Percentiles rank a stretch among this genome's conserved stretches.
Conservation (phyloP, 2,329 filamentous ascomycete genomes). For the Metarhizium humberi region DNA sequence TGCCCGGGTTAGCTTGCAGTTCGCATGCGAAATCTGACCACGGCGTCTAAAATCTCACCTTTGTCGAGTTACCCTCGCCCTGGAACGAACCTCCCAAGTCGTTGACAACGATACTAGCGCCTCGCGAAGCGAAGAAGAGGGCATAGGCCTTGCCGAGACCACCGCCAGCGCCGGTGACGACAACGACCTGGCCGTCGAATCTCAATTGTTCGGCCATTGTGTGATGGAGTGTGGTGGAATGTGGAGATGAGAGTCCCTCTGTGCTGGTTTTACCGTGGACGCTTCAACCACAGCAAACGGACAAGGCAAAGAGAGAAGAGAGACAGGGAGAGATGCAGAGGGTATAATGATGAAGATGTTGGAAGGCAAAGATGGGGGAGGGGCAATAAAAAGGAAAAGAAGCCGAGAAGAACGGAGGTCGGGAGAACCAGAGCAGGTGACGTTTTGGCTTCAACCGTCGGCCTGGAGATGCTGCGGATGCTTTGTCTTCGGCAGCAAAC, state of each 20-base stretch:
- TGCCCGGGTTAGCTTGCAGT: conserved; percentile 2
- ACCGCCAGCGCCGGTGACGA: conserved; percentile 74
- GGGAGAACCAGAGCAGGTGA: conserved; percentile 2
- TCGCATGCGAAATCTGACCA: conserved; percentile 5
- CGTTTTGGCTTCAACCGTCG: neutral
- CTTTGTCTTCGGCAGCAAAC: neutral
- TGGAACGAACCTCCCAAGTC: conserved; percentile 90
- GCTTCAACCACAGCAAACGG: conserved; percentile 1
- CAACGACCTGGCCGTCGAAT: conserved; percentile 76
- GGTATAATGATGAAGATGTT: conserved; percentile 2
- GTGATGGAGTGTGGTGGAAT: conserved; percentile 8
- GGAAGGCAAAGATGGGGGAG: conserved; percentile 5
- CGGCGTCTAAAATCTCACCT: conserved; percentile 43
- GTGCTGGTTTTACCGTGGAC: neutral
- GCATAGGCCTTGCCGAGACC: conserved; percentile 77
- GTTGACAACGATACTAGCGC: conserved; percentile 93
- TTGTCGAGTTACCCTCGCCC: conserved; percentile 79
- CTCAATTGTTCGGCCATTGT: conserved; percentile 60
- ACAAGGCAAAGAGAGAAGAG: conserved; percentile 2
- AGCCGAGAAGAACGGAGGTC: neutral
- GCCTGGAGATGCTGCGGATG: neutral
- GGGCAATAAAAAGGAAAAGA: conserved; percentile 2
- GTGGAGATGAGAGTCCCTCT: conserved; percentile 1
- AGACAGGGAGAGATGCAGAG: conserved; percentile 3
- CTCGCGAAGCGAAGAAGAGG: conserved; percentile 82